phyloP scores from a whole-genome alignment of 2,329 filamentous ascomycete genomes.

The Neodidymelliopsis sp. region DNA sequence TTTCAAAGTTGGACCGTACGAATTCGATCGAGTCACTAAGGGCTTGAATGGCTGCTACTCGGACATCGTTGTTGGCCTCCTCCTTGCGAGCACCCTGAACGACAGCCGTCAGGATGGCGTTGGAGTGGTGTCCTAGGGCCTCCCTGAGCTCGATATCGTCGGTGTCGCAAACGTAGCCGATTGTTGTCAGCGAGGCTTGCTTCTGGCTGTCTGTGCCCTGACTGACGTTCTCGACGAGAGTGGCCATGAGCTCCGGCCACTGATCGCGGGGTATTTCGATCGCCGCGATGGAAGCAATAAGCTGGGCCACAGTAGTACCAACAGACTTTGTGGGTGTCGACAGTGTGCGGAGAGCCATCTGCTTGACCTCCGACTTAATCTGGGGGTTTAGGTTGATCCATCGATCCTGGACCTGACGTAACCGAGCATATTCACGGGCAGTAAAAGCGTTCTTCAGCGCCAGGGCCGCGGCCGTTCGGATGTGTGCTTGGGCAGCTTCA shows the following conservation, averaged over 20 bases:
- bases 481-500: conserved; percentile 80
- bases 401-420: conserved; percentile 90
- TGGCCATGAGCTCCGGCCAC: conserved; percentile 91
- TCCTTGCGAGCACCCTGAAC: conserved; percentile 98
- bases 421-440: conserved; percentile 84
- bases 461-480: conserved; percentile 92
- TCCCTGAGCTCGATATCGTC: conserved; percentile 86
- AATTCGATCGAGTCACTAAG: conserved; percentile 97
- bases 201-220: conserved; percentile 87
- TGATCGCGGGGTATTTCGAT: conserved; percentile 93
- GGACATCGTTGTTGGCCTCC: conserved; percentile 89
- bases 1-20: conserved; percentile 97
- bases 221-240: conserved; percentile 90
- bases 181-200: conserved; percentile 92
- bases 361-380: conserved; percentile 88
- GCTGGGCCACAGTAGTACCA: conserved; percentile 89
- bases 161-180: conserved; percentile 97
- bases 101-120: conserved; percentile 96
- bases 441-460: conserved; percentile 98
- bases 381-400: conserved; percentile 85
- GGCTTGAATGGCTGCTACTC: conserved; percentile 89
- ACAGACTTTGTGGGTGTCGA: conserved; percentile 80
- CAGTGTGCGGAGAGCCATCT: conserved; percentile 87
- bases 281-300: conserved; percentile 91
- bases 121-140: conserved; percentile 84